These are phyloP conservation scores for Eucalyptus camaldulensis DNA, from an alignment of 345 rosid genomes.

Conservation along the genomic window DNA sequence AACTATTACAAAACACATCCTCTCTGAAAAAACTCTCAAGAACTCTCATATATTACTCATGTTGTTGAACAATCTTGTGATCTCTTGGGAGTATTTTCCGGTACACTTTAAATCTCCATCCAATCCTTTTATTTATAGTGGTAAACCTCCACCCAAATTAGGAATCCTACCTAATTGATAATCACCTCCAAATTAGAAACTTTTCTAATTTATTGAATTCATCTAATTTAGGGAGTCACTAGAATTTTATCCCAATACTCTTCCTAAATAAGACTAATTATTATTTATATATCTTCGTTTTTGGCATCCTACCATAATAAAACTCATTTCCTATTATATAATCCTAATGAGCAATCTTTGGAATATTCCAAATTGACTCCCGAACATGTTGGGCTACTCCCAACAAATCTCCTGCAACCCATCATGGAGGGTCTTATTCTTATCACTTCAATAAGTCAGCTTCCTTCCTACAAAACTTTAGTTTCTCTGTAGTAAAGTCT, in stretches of 20 bases:
- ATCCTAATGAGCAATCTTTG: too few relatives aligned
- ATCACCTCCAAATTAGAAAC: not conserved
- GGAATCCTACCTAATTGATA: not conserved
- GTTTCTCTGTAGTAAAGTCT: too few relatives aligned
- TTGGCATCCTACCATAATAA: not conserved
- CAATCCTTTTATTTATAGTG: not conserved
- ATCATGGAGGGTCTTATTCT: too few relatives aligned
- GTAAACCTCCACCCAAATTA: not conserved
- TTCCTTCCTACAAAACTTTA: too few relatives aligned
- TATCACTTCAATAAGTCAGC: too few relatives aligned
- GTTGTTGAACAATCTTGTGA: too few relatives aligned
- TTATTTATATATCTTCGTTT: not conserved
- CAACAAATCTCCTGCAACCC: too few relatives aligned
- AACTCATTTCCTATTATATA: not conserved
- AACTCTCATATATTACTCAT: not conserved
- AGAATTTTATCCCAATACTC: rapidly evolving
- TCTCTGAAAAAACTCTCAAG: not conserved
- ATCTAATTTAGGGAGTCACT: not conserved
- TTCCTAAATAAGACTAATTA: too few relatives aligned
- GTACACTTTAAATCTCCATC: not conserved
- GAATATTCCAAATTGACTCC: too few relatives aligned
- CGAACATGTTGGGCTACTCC: too few relatives aligned
- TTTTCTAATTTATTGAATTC: not conserved
- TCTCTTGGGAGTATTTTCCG: rapidly evolving
- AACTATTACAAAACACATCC: not conserved